Evolutionary conservation across 139 green algal species (phyloP).

Genomic region (Asterochloris erici): DNA sequence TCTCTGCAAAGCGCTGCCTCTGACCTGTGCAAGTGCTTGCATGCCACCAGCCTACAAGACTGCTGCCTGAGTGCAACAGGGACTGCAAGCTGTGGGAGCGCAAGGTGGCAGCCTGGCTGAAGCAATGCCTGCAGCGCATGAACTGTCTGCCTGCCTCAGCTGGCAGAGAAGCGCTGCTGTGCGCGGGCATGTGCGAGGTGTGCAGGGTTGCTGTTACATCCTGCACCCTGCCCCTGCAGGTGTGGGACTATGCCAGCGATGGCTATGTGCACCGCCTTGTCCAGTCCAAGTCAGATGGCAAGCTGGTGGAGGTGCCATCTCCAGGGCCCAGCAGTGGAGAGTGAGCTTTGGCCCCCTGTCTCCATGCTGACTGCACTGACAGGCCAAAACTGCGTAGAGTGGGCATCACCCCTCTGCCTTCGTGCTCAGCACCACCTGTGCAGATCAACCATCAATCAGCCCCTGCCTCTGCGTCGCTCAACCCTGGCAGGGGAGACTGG

Average conservation of each 20-base stretch:
- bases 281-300: slow-evolving; percentile 85
- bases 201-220: not conserved
- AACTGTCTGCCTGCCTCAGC: not conserved
- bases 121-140: not conserved
- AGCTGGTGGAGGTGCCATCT: slow-evolving; percentile 88
- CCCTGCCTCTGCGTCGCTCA: too few relatives aligned
- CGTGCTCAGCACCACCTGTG: too few relatives aligned
- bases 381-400: too few relatives aligned
- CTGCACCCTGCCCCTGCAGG: slow-evolving; percentile 24
- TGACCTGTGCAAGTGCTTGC: not conserved
- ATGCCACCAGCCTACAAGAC: not conserved
- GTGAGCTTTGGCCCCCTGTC: too few relatives aligned
- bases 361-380: too few relatives aligned
- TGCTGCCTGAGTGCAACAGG: not conserved
- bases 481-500: too few relatives aligned
- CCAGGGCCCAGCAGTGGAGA: not conserved
- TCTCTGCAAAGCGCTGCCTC: not conserved
- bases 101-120: not conserved
- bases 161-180: not conserved
- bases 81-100: not conserved
- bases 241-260: slow-evolving; percentile 97
- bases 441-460: too few relatives aligned
- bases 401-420: too few relatives aligned
- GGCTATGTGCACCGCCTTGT: slow-evolving; percentile 97
- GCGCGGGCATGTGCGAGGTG: not conserved